Percentiles rank a stretch among this genome's conserved stretches.
Conservation (phyloP, 306 rosid species). For the Senna tora region DNA sequence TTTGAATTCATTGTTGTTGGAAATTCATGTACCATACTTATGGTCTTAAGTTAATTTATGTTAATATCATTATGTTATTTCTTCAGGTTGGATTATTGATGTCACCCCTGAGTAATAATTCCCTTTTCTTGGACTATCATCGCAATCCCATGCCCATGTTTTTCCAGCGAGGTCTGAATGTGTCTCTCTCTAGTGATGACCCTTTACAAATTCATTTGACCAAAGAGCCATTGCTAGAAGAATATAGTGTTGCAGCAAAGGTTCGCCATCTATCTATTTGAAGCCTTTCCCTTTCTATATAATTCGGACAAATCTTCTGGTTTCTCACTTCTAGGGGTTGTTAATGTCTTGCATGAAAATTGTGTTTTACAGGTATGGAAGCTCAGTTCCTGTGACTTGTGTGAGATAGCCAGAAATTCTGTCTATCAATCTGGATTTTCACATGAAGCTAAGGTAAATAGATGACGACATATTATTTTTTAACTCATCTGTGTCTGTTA, state of each 20-base stretch:
- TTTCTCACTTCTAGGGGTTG: slow-evolving; percentile 22
- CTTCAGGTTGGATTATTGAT: slow-evolving; percentile 70
- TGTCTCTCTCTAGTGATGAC: slow-evolving; percentile 80
- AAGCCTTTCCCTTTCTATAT: not conserved
- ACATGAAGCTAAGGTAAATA: slow-evolving; percentile 69
- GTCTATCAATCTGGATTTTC: slow-evolving; percentile 95
- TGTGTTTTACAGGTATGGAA: slow-evolving; percentile 73
- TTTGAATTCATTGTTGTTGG: slow-evolving; percentile 21
- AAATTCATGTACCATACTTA: slow-evolving; percentile 9
- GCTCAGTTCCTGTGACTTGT: slow-evolving; percentile 81
- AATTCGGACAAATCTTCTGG: slow-evolving; percentile 25
- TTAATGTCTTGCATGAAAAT: slow-evolving; percentile 22
- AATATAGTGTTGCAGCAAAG: slow-evolving; percentile 60
- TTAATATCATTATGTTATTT: slow-evolving; percentile 23
- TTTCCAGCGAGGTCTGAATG: slow-evolving; percentile 84
- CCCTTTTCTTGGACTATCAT: slow-evolving; percentile 84
- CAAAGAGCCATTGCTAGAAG: slow-evolving; percentile 55
- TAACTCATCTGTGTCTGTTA: not conserved
- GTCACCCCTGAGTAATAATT: slow-evolving; percentile 91
- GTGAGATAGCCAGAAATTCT: slow-evolving; percentile 87
- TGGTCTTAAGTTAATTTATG: slow-evolving; percentile 17
- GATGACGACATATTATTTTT: not conserved
- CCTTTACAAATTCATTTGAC: slow-evolving; percentile 58
- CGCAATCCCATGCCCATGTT: slow-evolving; percentile 82
- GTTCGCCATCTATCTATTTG: slow-evolving; percentile 26